phyloP scores from a whole-genome alignment of 2,329 filamentous ascomycete genomes.

The Waltergamsia citrina region DNA sequence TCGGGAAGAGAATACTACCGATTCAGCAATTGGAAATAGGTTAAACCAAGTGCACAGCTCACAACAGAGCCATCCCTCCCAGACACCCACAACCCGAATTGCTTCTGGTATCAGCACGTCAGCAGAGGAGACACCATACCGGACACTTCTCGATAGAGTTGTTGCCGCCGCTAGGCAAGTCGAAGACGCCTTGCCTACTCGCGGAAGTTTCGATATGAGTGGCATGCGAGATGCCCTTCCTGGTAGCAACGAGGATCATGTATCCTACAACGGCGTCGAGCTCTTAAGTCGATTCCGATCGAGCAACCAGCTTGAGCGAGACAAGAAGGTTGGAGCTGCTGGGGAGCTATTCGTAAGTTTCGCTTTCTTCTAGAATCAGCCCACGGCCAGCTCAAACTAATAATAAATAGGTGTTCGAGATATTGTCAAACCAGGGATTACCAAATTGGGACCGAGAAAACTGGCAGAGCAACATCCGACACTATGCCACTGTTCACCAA shows the following conservation, averaged over 20 bases:
- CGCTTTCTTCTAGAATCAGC: not conserved
- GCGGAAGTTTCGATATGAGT: not conserved
- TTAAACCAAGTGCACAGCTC: too few species aligned
- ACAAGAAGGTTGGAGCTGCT: conserved; percentile 13
- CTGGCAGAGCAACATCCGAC: conserved; percentile 39
- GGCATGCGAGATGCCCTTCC: not conserved
- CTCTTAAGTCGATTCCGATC: conserved; percentile 8
- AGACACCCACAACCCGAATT: too few species aligned
- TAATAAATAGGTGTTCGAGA: not conserved
- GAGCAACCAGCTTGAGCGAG: conserved; percentile 9
- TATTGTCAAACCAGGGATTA: conserved; percentile 6
- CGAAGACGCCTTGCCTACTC: not conserved
- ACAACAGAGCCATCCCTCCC: too few species aligned
- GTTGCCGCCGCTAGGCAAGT: not conserved
- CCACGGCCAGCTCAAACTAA: not conserved
- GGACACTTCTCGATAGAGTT: not conserved
- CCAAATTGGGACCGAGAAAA: conserved; percentile 26
- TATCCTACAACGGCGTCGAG: conserved; percentile 7
- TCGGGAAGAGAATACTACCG: too few species aligned
- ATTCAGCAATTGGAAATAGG: too few species aligned
- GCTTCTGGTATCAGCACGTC: too few species aligned
- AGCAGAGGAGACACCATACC: not conserved
- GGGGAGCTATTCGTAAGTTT: conserved; percentile 13
- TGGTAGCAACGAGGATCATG: not conserved
- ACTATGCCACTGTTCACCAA: conserved; percentile 24